These are phyloP conservation scores for Boechera retrofracta DNA, from an alignment of 345 rosid genomes.

Conservation along the genomic window DNA sequence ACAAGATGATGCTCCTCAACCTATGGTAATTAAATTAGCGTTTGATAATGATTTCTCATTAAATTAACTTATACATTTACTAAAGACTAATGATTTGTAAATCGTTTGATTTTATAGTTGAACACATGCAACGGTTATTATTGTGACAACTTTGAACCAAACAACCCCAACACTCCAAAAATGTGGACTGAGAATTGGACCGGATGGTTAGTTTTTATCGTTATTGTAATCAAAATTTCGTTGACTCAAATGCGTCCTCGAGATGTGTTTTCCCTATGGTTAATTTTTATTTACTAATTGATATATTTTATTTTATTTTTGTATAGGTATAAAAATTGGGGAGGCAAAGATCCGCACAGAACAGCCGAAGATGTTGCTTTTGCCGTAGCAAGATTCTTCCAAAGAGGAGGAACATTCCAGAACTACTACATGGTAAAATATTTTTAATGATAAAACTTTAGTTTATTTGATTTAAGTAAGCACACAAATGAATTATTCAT, in stretches of 20 bases:
- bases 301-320: neutral
- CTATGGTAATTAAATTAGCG: slow-evolving; percentile 45
- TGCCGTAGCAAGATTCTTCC: slow-evolving; percentile 63
- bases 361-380: slow-evolving; percentile 67
- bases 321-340: slow-evolving; percentile 62
- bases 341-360: slow-evolving; percentile 54
- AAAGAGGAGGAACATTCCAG: slow-evolving; percentile 59
- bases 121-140: slow-evolving; percentile 64
- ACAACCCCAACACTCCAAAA: slow-evolving; percentile 52
- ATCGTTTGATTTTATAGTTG: slow-evolving; percentile 41
- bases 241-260: too few species aligned
- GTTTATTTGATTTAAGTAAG: neutral
- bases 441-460: neutral
- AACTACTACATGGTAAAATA: slow-evolving; percentile 68
- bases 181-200: slow-evolving; percentile 80
- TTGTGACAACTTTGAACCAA: slow-evolving; percentile 53
- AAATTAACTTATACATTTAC: neutral
- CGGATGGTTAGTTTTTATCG: slow-evolving; percentile 52
- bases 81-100: neutral
- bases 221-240: neutral
- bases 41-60: neutral
- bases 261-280: neutral
- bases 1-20: slow-evolving; percentile 53
- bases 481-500: neutral
- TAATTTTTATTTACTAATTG: neutral